Percentiles rank a stretch among this genome's conserved stretches.
phyloP scores from a whole-genome alignment of 2,329 filamentous ascomycete species.

The Incumbomyces delicatus region DNA sequence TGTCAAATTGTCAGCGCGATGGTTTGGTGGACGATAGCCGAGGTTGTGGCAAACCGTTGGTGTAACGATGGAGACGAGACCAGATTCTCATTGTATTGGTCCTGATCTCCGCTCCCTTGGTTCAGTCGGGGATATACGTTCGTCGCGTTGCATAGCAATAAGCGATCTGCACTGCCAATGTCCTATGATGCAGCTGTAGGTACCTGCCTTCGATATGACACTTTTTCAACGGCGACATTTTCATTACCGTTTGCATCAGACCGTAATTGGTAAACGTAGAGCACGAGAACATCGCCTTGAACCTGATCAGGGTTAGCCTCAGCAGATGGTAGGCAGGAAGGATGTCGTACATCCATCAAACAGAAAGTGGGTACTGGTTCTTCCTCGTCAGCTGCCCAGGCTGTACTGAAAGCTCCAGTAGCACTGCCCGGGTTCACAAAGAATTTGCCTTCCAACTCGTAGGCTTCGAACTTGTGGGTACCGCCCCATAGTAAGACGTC shows the following conservation, averaged over 20 bases:
- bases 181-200: slow-evolving; percentile 40
- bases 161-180: not conserved
- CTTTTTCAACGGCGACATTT: slow-evolving; percentile 75
- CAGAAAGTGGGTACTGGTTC: slow-evolving; percentile 87
- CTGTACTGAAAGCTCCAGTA: slow-evolving; percentile 54
- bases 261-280: slow-evolving; percentile 85
- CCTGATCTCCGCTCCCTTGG: too few relatives aligned
- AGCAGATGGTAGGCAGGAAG: not conserved
- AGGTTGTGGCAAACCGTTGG: too few relatives aligned
- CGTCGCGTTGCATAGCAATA: too few relatives aligned
- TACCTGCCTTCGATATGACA: slow-evolving; percentile 71
- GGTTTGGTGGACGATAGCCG: too few relatives aligned
- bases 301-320: slow-evolving; percentile 46
- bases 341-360: slow-evolving; percentile 79
- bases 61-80: too few relatives aligned
- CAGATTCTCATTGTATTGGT: too few relatives aligned
- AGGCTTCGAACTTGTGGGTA: slow-evolving; percentile 60
- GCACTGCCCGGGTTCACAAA: slow-evolving; percentile 62
- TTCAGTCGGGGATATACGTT: too few relatives aligned
- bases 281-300: slow-evolving; percentile 87
- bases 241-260: slow-evolving; percentile 68
- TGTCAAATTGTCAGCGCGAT: too few relatives aligned
- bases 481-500: slow-evolving; percentile 61
- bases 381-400: slow-evolving; percentile 47
- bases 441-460: slow-evolving; percentile 63